Evolutionary conservation across 164 flowering plant species (phyloP).

Genomic region (Kalanchoe fedtschenkoi): DNA sequence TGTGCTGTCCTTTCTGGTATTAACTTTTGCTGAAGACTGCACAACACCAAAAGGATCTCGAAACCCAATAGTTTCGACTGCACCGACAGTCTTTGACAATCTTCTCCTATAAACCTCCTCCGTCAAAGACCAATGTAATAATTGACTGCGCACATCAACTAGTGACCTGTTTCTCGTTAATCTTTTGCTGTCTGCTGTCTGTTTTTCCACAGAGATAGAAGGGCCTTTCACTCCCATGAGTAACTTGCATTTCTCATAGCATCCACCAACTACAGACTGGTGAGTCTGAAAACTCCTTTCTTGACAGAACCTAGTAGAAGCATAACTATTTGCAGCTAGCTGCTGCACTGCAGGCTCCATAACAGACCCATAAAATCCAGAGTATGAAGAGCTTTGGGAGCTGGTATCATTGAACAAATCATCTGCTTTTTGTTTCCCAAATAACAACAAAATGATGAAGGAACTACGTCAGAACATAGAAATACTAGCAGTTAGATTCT

Average conservation of each 20-base stretch:
- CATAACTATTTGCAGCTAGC: conserved; percentile 12
- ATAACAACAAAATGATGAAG: not conserved
- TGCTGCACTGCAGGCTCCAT: conserved; percentile 8
- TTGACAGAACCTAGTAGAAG: conserved; percentile 32
- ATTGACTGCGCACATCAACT: conserved; percentile 40
- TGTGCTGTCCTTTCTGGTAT: too few species aligned
- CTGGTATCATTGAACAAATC: conserved; percentile 35
- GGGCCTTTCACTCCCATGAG: conserved; percentile 13
- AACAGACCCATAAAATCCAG: conserved; percentile 29
- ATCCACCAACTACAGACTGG: conserved; percentile 10
- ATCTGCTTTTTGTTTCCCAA: conserved; percentile 23
- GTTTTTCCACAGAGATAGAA: conserved; percentile 11
- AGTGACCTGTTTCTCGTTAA: conserved; percentile 39
- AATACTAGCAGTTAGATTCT: conserved; percentile 26
- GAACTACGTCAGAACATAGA: too few species aligned
- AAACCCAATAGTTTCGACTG: conserved; percentile 43
- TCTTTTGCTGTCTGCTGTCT: conserved; percentile 17
- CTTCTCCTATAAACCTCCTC: too few species aligned
- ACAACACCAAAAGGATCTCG: conserved; percentile 31
- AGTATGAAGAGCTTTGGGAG: conserved; percentile 37
- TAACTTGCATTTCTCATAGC: conserved; percentile 13
- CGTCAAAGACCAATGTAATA: conserved; percentile 35
- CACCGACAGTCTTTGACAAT: conserved; percentile 41
- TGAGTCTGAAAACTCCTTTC: conserved; percentile 13
- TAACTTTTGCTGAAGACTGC: too few species aligned